Evolutionary conservation across 2,329 filamentous ascomycete species (phyloP).

Genomic region (Nemania bipapillata): DNA sequence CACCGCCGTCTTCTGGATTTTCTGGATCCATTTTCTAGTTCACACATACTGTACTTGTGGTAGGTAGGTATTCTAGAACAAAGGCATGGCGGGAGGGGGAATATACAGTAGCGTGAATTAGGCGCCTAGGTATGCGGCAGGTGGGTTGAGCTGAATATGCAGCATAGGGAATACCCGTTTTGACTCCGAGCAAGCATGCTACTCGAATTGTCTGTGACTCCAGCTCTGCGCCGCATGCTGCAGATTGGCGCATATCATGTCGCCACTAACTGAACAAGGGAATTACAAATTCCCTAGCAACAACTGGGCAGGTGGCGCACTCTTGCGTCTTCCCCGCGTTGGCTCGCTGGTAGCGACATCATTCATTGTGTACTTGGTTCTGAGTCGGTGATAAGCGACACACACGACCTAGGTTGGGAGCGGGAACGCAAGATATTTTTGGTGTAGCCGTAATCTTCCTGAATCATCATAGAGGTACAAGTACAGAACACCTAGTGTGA

Average conservation of each 20-base stretch:
- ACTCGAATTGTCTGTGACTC: neutral
- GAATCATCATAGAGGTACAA: neutral
- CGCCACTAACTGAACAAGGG: conserved; percentile 12
- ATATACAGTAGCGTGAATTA: neutral
- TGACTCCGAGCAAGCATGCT: conserved; percentile 1
- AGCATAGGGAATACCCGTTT: conserved; percentile 19
- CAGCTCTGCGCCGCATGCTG: conserved; percentile 16
- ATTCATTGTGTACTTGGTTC: no score
- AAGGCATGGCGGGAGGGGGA: neutral
- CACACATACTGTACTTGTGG: no score
- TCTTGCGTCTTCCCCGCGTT: conserved; percentile 10
- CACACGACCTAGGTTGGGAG: neutral
- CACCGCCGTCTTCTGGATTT: neutral
- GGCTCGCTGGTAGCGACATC: neutral
- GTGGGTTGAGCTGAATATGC: conserved; percentile 24
- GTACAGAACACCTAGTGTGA: no score
- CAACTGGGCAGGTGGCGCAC: neutral
- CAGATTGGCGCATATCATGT: conserved; percentile 17
- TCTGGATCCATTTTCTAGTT: no score
- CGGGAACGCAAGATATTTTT: neutral
- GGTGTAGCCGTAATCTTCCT: neutral
- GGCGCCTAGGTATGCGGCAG: neutral
- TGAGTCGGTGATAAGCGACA: neutral
- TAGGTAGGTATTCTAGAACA: conserved; percentile 22
- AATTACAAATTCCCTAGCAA: conserved; percentile 25